Conservation (phyloP, 2,329 filamentous ascomycete genomes). For the Cadophora sp. region DNA sequence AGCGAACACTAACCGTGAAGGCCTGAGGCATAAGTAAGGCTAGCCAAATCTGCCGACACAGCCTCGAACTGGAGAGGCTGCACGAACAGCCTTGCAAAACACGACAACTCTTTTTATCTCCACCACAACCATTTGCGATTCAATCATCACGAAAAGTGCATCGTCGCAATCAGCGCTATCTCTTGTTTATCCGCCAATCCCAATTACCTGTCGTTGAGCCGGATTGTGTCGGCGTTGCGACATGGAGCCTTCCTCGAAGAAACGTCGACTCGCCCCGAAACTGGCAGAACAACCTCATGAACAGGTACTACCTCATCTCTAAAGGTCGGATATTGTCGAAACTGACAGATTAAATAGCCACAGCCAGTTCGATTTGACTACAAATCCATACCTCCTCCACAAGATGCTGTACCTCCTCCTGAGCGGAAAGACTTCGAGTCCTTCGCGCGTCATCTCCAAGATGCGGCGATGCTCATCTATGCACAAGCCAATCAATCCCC, state of each 20-base stretch:
- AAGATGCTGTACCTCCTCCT: constrained; percentile 42
- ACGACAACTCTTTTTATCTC: constrained; percentile 25
- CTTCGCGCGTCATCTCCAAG: constrained; percentile 71
- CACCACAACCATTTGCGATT: constrained; percentile 29
- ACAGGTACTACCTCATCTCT: constrained; percentile 37
- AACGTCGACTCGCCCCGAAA: constrained; percentile 46
- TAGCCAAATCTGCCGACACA: constrained; percentile 5
- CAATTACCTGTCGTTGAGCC: constrained; percentile 28
- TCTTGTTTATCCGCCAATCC: constrained; percentile 7
- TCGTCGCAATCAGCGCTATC: constrained; percentile 16
- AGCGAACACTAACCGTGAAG: neutral
- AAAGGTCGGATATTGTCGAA: neutral
- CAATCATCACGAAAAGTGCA: constrained; percentile 34
- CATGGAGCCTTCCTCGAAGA: constrained; percentile 46
- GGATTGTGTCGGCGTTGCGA: constrained; percentile 33
- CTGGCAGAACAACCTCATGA: constrained; percentile 44
- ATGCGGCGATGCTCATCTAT: constrained; percentile 72
- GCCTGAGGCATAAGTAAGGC: neutral
- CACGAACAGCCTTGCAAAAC: constrained; percentile 23
- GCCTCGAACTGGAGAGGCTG: constrained; percentile 21
- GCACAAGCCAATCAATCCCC: constrained; percentile 64
- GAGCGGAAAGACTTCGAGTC: constrained; percentile 64
- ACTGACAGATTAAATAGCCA: constrained; percentile 35
- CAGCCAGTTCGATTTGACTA: constrained; percentile 42
- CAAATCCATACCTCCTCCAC: constrained; percentile 39